Evolutionary conservation across 495 filamentous ascomycete species (phyloP).

Genomic region (Pyronema omphalodes): DNA sequence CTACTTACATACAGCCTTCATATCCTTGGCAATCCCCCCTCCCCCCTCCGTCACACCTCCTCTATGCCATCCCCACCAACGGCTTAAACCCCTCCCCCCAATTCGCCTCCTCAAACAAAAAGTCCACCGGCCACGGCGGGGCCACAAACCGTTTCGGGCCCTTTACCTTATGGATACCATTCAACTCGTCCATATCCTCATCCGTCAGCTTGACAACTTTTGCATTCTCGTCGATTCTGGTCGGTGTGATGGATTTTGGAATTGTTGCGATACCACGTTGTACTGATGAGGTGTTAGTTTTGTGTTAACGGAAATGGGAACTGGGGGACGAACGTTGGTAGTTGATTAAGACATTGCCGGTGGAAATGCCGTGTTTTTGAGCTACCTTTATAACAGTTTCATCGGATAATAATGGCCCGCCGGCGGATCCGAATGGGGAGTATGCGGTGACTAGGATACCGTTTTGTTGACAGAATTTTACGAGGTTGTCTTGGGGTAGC

Average conservation of each 20-base stretch:
- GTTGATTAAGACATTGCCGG: constrained; percentile 16
- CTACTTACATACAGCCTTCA: no score
- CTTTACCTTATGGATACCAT: constrained; percentile 13
- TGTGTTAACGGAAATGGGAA: neutral
- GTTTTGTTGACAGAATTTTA: constrained; percentile 24
- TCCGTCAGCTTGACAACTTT: constrained; percentile 20
- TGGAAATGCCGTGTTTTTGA: constrained; percentile 15
- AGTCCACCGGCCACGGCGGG: constrained; percentile 17
- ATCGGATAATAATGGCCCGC: constrained; percentile 18
- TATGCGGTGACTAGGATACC: constrained; percentile 35
- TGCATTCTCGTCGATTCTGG: constrained; percentile 24
- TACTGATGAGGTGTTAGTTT: constrained; percentile 8
- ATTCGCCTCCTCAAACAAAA: constrained; percentile 9
- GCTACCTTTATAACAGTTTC: constrained; percentile 23
- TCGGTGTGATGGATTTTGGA: constrained; percentile 25
- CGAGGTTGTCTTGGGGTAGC: constrained; percentile 27
- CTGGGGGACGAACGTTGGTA: constrained; percentile 8
- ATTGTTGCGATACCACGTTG: constrained; percentile 25
- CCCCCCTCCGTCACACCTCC: no score
- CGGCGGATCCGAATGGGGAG: constrained; percentile 32
- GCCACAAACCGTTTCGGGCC: constrained; percentile 15
- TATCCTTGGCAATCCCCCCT: no score
- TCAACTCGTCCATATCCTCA: constrained; percentile 23
- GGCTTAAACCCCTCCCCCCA: no score
- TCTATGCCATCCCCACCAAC: no score